These are phyloP conservation scores for Pseudopithomyces chartarum DNA, from an alignment of 2,329 filamentous ascomycete genomes.

Conservation along the genomic window DNA sequence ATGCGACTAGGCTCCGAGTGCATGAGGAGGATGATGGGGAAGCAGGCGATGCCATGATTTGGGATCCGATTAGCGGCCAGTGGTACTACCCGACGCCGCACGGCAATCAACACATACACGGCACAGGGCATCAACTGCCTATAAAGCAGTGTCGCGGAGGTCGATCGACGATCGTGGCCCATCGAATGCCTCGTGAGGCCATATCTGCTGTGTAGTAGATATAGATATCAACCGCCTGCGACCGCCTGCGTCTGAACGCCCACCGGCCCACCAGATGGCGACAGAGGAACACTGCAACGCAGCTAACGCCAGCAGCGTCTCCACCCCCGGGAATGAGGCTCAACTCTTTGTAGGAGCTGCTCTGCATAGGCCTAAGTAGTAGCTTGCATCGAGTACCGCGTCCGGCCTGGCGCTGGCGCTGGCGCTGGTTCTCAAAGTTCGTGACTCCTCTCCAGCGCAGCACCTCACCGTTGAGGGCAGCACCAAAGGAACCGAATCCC, in stretches of 20 bases:
- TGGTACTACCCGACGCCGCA: not conserved
- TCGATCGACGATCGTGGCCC: not conserved
- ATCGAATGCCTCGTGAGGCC: not conserved
- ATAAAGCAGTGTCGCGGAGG: not conserved
- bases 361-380: not conserved
- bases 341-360: not conserved
- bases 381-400: not conserved
- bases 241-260: not conserved
- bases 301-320: not conserved
- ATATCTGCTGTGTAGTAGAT: not conserved
- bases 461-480: not conserved
- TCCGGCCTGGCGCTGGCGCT: not conserved
- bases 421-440: not conserved
- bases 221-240: not conserved
- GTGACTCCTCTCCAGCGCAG: not conserved
- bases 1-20: not conserved
- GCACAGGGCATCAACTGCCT: not conserved
- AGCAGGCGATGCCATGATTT: not conserved
- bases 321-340: not conserved
- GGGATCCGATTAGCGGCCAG: not conserved
- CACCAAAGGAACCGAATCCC: not conserved
- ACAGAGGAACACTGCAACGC: not conserved
- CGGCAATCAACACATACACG: not conserved
- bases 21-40: not conserved
- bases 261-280: too few species aligned